Conservation (phyloP, 805 yeast genomes). For the Lipomyces starkeyi region DNA sequence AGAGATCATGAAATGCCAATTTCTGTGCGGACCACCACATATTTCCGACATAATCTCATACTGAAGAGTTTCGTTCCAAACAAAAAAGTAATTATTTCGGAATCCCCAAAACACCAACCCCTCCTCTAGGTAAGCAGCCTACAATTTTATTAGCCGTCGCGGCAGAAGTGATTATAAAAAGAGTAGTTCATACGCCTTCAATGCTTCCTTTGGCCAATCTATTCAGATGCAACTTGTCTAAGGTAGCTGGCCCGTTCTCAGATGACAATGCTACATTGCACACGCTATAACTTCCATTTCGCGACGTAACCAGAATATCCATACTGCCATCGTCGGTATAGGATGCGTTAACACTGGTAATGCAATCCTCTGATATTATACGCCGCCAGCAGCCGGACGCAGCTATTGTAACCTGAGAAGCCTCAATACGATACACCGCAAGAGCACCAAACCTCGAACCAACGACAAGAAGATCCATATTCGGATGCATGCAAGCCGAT, state of each 20-base stretch:
- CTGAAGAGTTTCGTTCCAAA: constrained; percentile 82
- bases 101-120: constrained; percentile 78
- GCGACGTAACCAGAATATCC: constrained; percentile 29
- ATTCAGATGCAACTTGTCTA: constrained; percentile 58
- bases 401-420: neutral
- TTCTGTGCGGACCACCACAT: constrained; percentile 93
- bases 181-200: constrained; percentile 60
- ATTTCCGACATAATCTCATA: constrained; percentile 68
- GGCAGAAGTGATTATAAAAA: neutral
- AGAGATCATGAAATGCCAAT: constrained; percentile 63
- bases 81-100: constrained; percentile 73
- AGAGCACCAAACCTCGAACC: constrained; percentile 78
- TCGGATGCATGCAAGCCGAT: constrained; percentile 54
- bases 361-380: constrained; percentile 35
- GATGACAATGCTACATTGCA: constrained; percentile 9
- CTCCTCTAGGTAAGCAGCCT: constrained; percentile 44
- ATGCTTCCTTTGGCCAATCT: constrained; percentile 75
- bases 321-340: neutral
- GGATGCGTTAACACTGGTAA: constrained; percentile 8
- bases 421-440: constrained; percentile 54
- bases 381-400: constrained; percentile 26
- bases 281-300: constrained; percentile 29
- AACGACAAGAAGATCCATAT: constrained; percentile 54
- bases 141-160: neutral
- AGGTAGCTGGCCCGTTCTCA: neutral